Base-by-base conservation (phyloP, 371 early-diverging fungal genomes). In the Mortierella sp. region DNA sequence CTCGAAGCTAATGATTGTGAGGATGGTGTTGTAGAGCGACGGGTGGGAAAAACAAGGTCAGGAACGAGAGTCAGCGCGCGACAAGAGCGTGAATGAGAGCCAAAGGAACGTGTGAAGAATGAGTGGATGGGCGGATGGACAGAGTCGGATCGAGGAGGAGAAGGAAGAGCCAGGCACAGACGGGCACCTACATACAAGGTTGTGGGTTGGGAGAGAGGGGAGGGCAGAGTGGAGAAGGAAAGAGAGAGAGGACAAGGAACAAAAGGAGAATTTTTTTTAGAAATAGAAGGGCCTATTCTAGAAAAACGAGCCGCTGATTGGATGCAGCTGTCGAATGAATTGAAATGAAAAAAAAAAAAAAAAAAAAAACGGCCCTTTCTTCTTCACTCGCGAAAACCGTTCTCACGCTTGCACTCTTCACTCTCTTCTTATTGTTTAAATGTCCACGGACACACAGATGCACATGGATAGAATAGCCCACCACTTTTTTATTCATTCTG, bases 101-200 rank as follows among this genome's bases (percentile, higher is more conserved):
- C 37, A 46, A 13, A 16, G 50, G 50, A 40, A 67, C 40, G 67
- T 67, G 74, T 14, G 26, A 21, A 31, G 48, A 48, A 43, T 37
- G 59, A 26, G 57, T 28, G 57, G 57, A 44, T 54, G 54, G 73
- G 72, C 54, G 51, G 48, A 48, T 72, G 51, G 34, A 34, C 64
- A n/a, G 51, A 48, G 67, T 40, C 67, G 67, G 67, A 67, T 67
- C 67, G 67, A 64, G 10, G 73, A 19, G 46, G n/a, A 26, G 46
- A 10, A 26, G 59, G 40, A 40, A 37, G 71, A 71, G 48, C 16
- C 51, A 73, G 73, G 31, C 54, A 57, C 73, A n/a, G 31, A 40
- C 16, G 67, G 55, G 34, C 11, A 46, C 28, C 37, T 37, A 64
- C 64, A 54, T 54, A 54, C 54, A 54, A 19, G 21, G 13, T 50